Conservation (phyloP, 306 rosid species). For the Oemleria cerasiformis region DNA sequence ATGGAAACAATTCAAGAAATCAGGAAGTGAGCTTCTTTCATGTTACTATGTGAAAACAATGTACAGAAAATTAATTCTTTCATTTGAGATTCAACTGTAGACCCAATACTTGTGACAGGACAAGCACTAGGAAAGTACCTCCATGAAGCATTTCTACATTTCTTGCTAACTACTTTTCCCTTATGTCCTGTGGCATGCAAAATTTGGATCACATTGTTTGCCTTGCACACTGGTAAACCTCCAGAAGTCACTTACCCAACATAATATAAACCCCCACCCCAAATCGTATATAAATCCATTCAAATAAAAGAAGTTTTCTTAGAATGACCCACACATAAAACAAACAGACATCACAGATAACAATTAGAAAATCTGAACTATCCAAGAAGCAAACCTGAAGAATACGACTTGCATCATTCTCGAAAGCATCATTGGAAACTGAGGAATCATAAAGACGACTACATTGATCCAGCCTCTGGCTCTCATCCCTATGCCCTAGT, state of each 20-base stretch:
- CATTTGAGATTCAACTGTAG: not conserved
- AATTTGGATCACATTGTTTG: not conserved
- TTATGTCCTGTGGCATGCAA: not conserved
- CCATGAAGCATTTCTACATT: not conserved
- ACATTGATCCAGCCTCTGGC: constrained; percentile 92
- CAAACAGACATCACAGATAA: not conserved
- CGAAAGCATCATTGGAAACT: constrained; percentile 73
- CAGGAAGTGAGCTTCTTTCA: not conserved
- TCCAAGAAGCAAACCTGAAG: constrained; percentile 60
- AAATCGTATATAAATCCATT: not conserved
- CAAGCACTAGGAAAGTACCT: not conserved
- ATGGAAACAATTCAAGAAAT: not conserved
- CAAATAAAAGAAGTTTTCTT: constrained; percentile 1
- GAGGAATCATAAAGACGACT: constrained; percentile 91
- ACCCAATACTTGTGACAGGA: not conserved
- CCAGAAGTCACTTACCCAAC: not conserved
- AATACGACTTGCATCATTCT: constrained; percentile 82
- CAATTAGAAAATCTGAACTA: not conserved
- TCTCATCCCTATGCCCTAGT: constrained; percentile 82
- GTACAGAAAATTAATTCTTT: not conserved
- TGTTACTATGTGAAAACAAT: not conserved
- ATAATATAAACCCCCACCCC: not conserved
- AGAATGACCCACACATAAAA: not conserved
- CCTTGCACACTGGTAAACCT: constrained; percentile 1
- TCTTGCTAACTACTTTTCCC: not conserved